phyloP scores from a whole-genome alignment of 768 basidiomycete species.

The Boletus speciosus region DNA sequence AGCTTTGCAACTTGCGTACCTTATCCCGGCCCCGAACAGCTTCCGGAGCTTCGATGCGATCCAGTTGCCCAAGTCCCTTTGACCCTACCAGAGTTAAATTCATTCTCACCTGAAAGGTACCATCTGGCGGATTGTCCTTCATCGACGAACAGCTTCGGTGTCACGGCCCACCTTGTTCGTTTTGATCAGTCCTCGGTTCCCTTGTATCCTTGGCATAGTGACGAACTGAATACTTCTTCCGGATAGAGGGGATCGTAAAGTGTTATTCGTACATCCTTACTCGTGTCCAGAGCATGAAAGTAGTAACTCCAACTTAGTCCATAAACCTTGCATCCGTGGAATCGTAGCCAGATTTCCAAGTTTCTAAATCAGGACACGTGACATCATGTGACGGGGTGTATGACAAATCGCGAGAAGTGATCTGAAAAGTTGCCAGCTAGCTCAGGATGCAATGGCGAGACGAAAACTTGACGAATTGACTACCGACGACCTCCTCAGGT shows the following conservation, averaged over 20 bases:
- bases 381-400: neutral
- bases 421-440: neutral
- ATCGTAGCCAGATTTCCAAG: neutral
- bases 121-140: neutral
- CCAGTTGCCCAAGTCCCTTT: neutral
- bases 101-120: neutral
- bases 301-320: neutral
- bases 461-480: constrained; percentile 28
- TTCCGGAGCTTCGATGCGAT: neutral
- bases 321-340: neutral
- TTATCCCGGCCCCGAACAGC: constrained; percentile 1
- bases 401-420: neutral
- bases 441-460: constrained; percentile 12
- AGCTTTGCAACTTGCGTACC: neutral
- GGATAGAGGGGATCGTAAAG: neutral
- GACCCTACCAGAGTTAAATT: neutral
- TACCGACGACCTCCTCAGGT: constrained; percentile 46
- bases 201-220: neutral
- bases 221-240: neutral
- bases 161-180: neutral
- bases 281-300: neutral
- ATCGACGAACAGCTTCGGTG: neutral
- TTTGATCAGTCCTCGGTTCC: neutral
- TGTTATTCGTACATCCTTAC: neutral
- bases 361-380: neutral